Base-by-base conservation (phyloP, 2,329 filamentous ascomycete species). In the Botryotinia globosa region DNA sequence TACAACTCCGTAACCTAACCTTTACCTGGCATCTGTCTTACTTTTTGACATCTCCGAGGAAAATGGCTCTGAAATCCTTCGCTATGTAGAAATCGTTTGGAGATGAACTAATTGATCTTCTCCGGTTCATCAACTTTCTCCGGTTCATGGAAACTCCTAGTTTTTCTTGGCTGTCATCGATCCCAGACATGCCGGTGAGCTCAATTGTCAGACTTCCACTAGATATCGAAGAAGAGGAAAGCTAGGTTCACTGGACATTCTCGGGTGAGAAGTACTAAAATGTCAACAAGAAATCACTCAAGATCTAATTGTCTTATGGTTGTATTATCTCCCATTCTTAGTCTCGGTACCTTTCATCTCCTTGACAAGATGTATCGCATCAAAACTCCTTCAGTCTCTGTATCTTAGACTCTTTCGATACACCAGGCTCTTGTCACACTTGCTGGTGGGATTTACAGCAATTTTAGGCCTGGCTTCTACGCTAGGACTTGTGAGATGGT, bases 111-210 rank as follows among this genome's bases (percentile, higher is more conserved):
- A 10, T 10, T 51, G 29, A 18, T 37, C 32, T 48, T 34, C 63
- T 65, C 63, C 63, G 63, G 63, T 6, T n/a, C 18, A 37, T 51
- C 44, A 18, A 22, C 63, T 51, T 51, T n/a, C 63, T 66, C 63
- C 63, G 63, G 44, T 20, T 66, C 29, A 48, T n/a, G 25, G 16
- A 10, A 16, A 10, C 63, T 65, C 20, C 32, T 65, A 22, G 3
- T 25, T 37, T n/a, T 37, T 37, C 44, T 22, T 48, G 42, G 20
- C 20, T 44, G 29, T 16, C 62, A 48, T 37, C 62, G 32, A 48
- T 25, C 63, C 34, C 22, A 16, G 25, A 48, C 8, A 18, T 65
- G 20, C 10, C 44, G 25, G 32, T 66, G 18, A 34, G 63, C 63
- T 37, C 63, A 65, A 34, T 18, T 16, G 12, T 22, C 42, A 29